Base-by-base conservation (phyloP, 1,284 basidiomycete species). In the Trichosporon asahii region DNA sequence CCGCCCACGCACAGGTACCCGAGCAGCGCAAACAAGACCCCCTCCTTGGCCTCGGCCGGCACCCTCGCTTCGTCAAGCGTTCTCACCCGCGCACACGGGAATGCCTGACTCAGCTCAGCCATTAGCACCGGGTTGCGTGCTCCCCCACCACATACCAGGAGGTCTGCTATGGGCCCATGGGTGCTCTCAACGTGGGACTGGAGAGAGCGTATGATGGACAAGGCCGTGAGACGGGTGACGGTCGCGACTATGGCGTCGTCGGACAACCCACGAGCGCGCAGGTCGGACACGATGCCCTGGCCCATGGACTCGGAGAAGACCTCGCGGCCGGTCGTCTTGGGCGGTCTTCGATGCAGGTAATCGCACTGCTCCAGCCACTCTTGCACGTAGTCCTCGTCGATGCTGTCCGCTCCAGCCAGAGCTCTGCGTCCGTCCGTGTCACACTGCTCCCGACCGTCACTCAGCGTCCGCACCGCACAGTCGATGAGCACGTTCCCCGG, bases 401-500 rank as follows among this genome's bases (percentile, higher is more conserved):
- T 23, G 6, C 35, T 2, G 6, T 65, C 64, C 1, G 35, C 60
- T 0, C 46, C 61, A 14, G 29, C 46, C 8, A 25, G 7, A 1
- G 61, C 67, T 2, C 49, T 29, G 9, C n/a, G 29, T 0, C 74
- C 75, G 63, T 72, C 72, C 14, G 27, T 18, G 71, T 75, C 74
- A 60, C 74, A 76, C 40, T 76, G 66, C 67, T 65, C 40, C 65
- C 64, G 31, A 14, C 75, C 75, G 33, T 68, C 49, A n/a, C 73
- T 72, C 31, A 70, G 70, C 27, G 69, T 40, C 1, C 74, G 69
- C 18, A 76, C 72, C 2, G 70, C 75, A 7, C 71, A 68, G 65
- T 76, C 75, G 64, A 76, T 76, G 61, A 75, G 72, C 15, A 75
- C 71, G 65, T 75, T 76, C 14, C 75, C 74, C 11, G 74, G 75